phyloP scores from a whole-genome alignment of 768 basidiomycete species.

The Tubosaeta sp. region DNA sequence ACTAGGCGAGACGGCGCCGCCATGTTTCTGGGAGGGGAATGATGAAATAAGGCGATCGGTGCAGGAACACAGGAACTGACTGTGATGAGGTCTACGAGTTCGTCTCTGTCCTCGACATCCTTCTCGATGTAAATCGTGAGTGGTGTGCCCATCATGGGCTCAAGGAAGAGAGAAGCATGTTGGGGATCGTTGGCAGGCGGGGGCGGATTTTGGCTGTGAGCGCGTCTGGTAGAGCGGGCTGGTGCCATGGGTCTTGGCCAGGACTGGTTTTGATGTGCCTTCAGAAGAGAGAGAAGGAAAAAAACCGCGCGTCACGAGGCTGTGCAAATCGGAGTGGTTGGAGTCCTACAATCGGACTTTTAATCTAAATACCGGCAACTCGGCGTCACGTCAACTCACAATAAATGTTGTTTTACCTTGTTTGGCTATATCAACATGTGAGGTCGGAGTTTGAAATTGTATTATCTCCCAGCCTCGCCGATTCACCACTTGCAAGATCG shows the following conservation, averaged over 20 bases:
- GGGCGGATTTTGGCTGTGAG: constrained; percentile 32
- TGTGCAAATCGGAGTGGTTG: constrained; percentile 22
- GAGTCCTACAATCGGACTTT: constrained; percentile 28
- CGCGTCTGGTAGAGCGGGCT: constrained; percentile 56
- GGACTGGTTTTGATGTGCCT: constrained; percentile 25
- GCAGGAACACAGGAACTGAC: constrained; percentile 40
- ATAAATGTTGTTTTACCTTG: constrained; percentile 17
- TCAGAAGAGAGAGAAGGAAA: constrained; percentile 16
- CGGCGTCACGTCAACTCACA: background rate
- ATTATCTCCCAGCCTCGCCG: constrained; percentile 25
- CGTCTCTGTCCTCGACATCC: constrained; percentile 68
- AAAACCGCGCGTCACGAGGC: constrained; percentile 15
- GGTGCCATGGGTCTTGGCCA: constrained; percentile 77
- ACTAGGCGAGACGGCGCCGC: constrained; percentile 65
- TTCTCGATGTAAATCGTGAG: constrained; percentile 76
- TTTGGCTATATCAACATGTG: constrained; percentile 28
- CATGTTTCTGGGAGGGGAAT: constrained; percentile 55
- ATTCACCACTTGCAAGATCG: background rate
- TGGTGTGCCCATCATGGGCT: constrained; percentile 77
- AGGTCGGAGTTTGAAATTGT: constrained; percentile 27
- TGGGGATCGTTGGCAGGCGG: constrained; percentile 31
- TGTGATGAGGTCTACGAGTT: constrained; percentile 57
- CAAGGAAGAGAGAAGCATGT: constrained; percentile 59
- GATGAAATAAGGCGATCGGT: constrained; percentile 7
- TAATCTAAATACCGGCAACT: constrained; percentile 7